Conservation (phyloP, 306 rosid genomes). For the Lagenaria siceraria region DNA sequence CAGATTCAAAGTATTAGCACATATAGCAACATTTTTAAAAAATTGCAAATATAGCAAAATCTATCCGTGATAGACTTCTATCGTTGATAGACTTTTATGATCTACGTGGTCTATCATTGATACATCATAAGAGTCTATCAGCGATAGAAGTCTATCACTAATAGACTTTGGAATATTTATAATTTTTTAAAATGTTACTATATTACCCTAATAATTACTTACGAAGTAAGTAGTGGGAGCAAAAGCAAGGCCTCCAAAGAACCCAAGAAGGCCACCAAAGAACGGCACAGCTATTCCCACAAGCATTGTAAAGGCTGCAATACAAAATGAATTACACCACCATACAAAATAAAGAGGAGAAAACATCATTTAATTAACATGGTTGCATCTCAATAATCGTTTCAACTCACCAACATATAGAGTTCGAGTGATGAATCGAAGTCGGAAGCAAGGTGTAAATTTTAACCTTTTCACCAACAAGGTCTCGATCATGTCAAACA, state of each 20-base stretch:
- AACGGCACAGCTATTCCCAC: conserved; percentile 58
- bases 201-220: too few relatives aligned
- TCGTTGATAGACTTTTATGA: too few relatives aligned
- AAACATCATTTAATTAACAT: neutral
- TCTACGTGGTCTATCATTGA: too few relatives aligned
- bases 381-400: neutral
- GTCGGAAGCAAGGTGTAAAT: conserved; percentile 31
- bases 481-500: conserved; percentile 73
- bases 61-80: too few relatives aligned
- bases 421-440: conserved; percentile 48
- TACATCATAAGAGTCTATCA: too few relatives aligned
- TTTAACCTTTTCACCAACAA: conserved; percentile 36
- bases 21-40: too few relatives aligned
- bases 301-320: conserved; percentile 45
- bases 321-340: neutral
- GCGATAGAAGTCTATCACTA: too few relatives aligned
- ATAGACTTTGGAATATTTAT: too few relatives aligned
- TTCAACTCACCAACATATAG: conserved; percentile 37
- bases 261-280: conserved; percentile 78
- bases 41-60: too few relatives aligned
- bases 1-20: too few relatives aligned
- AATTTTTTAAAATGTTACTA: too few relatives aligned
- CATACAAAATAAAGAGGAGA: neutral
- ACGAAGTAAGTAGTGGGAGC: conserved; percentile 82
- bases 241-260: conserved; percentile 81